Conservation (phyloP, 345 rosid species). For the Reutealis trisperma region DNA sequence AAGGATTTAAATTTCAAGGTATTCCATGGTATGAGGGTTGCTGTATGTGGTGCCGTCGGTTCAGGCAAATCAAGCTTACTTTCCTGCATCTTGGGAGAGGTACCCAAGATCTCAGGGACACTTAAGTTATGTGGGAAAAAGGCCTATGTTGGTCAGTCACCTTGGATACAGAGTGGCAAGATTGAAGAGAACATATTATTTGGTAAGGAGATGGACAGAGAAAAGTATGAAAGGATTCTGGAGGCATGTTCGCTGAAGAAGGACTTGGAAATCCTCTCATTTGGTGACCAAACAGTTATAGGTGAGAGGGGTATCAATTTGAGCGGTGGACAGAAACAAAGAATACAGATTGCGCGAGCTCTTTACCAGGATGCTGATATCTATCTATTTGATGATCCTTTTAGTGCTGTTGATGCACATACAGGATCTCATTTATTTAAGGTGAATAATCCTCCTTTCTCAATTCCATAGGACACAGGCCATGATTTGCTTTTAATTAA, state of each 20-base stretch:
- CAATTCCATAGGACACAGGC: neutral
- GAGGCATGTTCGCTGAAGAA: constrained; percentile 38
- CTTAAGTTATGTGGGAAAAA: constrained; percentile 33
- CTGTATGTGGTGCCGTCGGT: constrained; percentile 40
- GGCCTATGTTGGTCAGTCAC: constrained; percentile 43
- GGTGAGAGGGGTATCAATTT: constrained; percentile 54
- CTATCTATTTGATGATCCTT: constrained; percentile 50
- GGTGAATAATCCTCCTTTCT: constrained; percentile 1
- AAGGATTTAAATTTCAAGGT: constrained; percentile 32
- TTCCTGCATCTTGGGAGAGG: constrained; percentile 36
- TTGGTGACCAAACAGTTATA: constrained; percentile 48
- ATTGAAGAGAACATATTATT: constrained; percentile 43
- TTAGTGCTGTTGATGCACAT: constrained; percentile 53
- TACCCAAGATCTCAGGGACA: constrained; percentile 35
- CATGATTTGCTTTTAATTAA: neutral
- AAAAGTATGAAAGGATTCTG: constrained; percentile 29
- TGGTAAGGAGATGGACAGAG: constrained; percentile 31
- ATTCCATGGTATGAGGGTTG: constrained; percentile 30
- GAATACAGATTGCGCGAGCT: constrained; percentile 47
- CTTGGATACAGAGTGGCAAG: constrained; percentile 42
- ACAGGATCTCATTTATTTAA: constrained; percentile 40
- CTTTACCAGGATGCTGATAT: constrained; percentile 47
- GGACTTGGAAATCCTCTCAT: constrained; percentile 39
- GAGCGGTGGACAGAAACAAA: constrained; percentile 50
- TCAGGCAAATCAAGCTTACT: constrained; percentile 44